These are phyloP conservation scores for Aspergillus mulundensis DNA, from an alignment of 495 filamentous ascomycete genomes.

Conservation along the genomic window DNA sequence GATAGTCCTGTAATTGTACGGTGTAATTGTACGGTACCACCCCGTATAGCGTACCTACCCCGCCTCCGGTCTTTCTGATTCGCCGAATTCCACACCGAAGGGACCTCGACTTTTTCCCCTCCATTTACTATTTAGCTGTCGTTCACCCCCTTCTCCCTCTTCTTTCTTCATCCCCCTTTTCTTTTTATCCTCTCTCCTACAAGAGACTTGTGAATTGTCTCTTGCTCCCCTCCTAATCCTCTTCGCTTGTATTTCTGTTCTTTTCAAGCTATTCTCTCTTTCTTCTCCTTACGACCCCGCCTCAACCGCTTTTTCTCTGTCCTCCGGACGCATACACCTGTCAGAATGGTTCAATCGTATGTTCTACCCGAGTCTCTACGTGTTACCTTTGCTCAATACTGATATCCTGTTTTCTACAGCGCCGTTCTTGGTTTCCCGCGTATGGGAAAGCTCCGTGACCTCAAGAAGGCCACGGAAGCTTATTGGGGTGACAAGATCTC, in stretches of 20 bases:
- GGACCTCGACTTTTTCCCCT: constrained; percentile 22
- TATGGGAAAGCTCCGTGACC: constrained; percentile 96
- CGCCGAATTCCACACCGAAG: constrained; percentile 12
- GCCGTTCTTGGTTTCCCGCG: constrained; percentile 82
- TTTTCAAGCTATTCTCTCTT: constrained; percentile 17
- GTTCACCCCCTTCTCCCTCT: constrained; percentile 11
- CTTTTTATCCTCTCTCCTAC: constrained; percentile 9
- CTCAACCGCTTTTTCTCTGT: constrained; percentile 15
- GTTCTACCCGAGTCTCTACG: constrained; percentile 14
- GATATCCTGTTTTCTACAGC: constrained; percentile 18
- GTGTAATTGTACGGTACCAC: constrained; percentile 11
- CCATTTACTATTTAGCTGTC: constrained; percentile 19
- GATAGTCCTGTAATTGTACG: background rate
- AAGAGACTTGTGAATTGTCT: constrained; percentile 18
- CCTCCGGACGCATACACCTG: constrained; percentile 27
- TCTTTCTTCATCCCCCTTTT: constrained; percentile 3
- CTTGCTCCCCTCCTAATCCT: constrained; percentile 13
- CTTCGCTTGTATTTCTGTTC: background rate
- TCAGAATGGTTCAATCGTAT: constrained; percentile 80
- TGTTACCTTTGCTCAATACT: constrained; percentile 27
- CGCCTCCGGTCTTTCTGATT: constrained; percentile 27
- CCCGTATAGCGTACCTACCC: constrained; percentile 20
- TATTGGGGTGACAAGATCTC: constrained; percentile 95
- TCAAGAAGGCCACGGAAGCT: constrained; percentile 99
- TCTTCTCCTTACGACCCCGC: constrained; percentile 15